Evolutionary conservation across 1,284 basidiomycete species (phyloP).

Genomic region (Pulveroboletus sp.): DNA sequence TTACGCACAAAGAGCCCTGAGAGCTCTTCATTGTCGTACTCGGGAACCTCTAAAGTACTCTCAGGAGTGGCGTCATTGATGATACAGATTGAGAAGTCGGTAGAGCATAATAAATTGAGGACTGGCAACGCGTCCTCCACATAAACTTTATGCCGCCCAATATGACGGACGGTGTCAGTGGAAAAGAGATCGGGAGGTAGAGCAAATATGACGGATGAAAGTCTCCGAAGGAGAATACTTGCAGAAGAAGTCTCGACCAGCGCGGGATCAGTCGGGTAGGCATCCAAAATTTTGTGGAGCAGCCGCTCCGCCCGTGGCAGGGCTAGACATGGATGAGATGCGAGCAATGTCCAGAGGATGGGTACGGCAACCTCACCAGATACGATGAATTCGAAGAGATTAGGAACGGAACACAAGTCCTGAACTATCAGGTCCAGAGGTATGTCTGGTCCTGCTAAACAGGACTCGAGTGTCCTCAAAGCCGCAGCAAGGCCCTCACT

Average conservation of each 20-base stretch:
- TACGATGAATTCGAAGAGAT: constrained; percentile 34
- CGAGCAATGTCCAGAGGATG: background rate
- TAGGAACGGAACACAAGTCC: constrained; percentile 30
- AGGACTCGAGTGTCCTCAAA: constrained; percentile 27
- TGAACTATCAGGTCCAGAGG: constrained; percentile 33
- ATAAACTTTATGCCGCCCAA: too few relatives aligned
- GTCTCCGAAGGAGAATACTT: constrained; percentile 16
- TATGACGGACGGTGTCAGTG: too few relatives aligned
- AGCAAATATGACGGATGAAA: constrained; percentile 25
- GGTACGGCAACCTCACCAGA: constrained; percentile 23
- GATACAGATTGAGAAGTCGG: too few relatives aligned
- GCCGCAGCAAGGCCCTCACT: constrained; percentile 20
- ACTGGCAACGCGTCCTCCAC: too few relatives aligned
- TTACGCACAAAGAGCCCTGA: too few relatives aligned
- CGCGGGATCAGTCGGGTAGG: constrained; percentile 25
- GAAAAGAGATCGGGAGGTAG: too few relatives aligned
- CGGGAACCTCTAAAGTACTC: too few relatives aligned
- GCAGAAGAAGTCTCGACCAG: constrained; percentile 18
- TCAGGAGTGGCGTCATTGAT: too few relatives aligned
- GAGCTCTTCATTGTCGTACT: too few relatives aligned
- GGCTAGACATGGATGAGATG: constrained; percentile 16
- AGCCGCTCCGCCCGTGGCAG: constrained; percentile 14
- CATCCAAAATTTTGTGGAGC: constrained; percentile 19
- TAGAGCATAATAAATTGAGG: too few relatives aligned
- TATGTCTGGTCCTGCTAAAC: constrained; percentile 30